phyloP scores from a whole-genome alignment of 2,329 filamentous ascomycete species.

The Aureobasidium sp. region DNA sequence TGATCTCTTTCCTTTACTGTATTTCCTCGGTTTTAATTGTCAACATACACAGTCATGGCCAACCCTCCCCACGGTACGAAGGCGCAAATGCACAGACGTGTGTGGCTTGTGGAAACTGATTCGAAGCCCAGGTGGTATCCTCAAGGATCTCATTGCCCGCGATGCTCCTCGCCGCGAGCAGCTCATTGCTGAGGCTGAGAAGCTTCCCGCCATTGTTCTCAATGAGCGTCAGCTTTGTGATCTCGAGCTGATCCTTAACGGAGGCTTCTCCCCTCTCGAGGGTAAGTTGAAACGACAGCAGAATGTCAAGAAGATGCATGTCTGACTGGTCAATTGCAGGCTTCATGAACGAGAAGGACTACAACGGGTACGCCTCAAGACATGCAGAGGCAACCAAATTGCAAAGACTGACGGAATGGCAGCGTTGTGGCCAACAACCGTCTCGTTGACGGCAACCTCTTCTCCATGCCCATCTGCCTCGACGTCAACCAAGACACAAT shows the following conservation, averaged over 20 bases:
- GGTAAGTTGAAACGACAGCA: slow-evolving; percentile 51
- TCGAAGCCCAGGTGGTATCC: slow-evolving; percentile 63
- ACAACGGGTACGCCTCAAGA: slow-evolving; percentile 63
- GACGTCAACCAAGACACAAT: slow-evolving; percentile 73
- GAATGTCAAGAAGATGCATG: no score
- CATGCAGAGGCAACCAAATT: background rate
- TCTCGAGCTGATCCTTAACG: slow-evolving; percentile 93
- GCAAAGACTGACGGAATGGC: slow-evolving; percentile 27
- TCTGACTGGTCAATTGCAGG: slow-evolving; percentile 46
- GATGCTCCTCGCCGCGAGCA: slow-evolving; percentile 76
- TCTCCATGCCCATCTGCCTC: slow-evolving; percentile 94
- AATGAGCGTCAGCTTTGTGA: slow-evolving; percentile 95
- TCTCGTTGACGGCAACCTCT: slow-evolving; percentile 80
- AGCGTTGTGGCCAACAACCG: slow-evolving; percentile 86
- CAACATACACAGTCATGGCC: slow-evolving; percentile 33
- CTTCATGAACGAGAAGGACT: slow-evolving; percentile 97
- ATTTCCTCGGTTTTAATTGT: background rate
- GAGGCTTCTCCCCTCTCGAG: slow-evolving; percentile 95
- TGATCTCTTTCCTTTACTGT: slow-evolving; percentile 9
- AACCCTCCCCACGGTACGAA: slow-evolving; percentile 45
- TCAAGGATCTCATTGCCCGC: slow-evolving; percentile 95
- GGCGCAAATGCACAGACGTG: slow-evolving; percentile 9
- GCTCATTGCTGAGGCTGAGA: slow-evolving; percentile 78
- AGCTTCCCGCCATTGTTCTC: slow-evolving; percentile 73
- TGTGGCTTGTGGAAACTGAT: slow-evolving; percentile 19